Evolutionary conservation across 495 filamentous ascomycete species (phyloP).

Genomic region (Astrothelium macrocarpum): DNA sequence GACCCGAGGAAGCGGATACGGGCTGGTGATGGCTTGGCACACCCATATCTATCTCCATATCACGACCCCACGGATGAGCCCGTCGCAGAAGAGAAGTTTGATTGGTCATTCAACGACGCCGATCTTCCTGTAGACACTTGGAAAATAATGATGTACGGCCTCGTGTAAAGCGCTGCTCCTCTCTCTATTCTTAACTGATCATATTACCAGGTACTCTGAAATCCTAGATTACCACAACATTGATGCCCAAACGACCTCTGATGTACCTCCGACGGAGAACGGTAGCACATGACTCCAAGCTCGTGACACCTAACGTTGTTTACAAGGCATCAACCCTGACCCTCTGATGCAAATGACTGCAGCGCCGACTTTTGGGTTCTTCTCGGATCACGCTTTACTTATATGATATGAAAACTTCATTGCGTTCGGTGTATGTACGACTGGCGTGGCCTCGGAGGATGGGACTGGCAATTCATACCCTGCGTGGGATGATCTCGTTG

Average conservation of each 20-base stretch:
- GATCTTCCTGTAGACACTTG: constrained; percentile 98
- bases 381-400: not conserved
- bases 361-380: not conserved
- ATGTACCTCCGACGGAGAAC: constrained; percentile 17
- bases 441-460: not conserved
- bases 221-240: constrained; percentile 99
- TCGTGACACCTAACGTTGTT: not conserved
- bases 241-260: constrained; percentile 38
- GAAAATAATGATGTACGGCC: constrained; percentile 98
- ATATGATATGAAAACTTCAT: not conserved
- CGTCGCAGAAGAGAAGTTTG: constrained; percentile 92
- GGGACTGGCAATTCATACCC: not conserved
- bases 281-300: constrained; percentile 10
- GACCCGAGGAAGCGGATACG: constrained; percentile 87
- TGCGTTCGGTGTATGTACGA: not conserved
- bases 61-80: constrained; percentile 96
- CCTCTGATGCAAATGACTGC: not conserved
- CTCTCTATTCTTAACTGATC: not conserved
- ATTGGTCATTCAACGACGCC: constrained; percentile 99
- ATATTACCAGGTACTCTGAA: constrained; percentile 77
- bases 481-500: not conserved
- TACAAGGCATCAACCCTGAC: not conserved
- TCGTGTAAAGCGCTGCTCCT: not conserved
- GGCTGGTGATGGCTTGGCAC: constrained; percentile 72
- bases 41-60: constrained; percentile 92